Evolutionary conservation across 2,329 filamentous ascomycete genomes (phyloP).

Genomic region (Phaeosphaeria sp.): DNA sequence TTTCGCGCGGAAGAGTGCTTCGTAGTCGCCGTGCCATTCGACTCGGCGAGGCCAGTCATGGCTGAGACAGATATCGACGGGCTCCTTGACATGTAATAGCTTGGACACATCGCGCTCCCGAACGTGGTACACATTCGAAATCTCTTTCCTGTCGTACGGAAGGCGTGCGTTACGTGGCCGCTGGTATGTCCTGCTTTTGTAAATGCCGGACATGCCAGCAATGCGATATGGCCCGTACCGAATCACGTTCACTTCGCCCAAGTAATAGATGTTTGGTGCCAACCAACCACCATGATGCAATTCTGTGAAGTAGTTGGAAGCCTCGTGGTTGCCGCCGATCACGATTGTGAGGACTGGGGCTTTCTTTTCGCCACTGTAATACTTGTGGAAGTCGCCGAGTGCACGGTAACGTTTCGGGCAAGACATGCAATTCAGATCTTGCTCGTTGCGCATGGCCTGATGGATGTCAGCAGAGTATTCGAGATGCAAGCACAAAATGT

Average conservation of each 20-base stretch:
- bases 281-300: not conserved
- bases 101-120: not conserved
- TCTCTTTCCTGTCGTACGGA: not conserved
- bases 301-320: not conserved
- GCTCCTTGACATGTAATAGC: not conserved
- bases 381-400: not conserved
- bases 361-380: not conserved
- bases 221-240: not conserved
- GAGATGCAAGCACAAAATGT: not conserved
- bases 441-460: not conserved
- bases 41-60: not conserved
- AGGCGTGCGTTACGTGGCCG: not conserved
- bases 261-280: not conserved
- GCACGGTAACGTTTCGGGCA: not conserved
- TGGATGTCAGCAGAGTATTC: not conserved
- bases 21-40: not conserved
- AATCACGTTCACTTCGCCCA: not conserved
- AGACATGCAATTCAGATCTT: not conserved
- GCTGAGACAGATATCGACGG: not conserved
- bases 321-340: not conserved
- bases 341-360: not conserved
- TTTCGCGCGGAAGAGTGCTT: not conserved
- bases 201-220: not conserved
- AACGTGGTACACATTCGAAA: not conserved
- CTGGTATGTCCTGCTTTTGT: not conserved